Conservation (phyloP, 2,329 filamentous ascomycete genomes). For the Phoma sp. region DNA sequence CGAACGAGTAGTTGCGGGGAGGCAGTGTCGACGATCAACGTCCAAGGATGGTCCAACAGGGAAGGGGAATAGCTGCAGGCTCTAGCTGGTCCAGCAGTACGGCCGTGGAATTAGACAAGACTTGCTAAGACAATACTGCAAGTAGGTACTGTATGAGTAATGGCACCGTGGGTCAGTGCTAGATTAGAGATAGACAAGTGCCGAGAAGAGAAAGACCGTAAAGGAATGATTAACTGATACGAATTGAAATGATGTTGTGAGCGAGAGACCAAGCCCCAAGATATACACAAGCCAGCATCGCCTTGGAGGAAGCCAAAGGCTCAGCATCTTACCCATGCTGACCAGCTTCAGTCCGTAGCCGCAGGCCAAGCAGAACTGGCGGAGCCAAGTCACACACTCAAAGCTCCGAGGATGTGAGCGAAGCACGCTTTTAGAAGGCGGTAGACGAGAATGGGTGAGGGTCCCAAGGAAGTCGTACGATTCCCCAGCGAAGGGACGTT, state of each 20-base stretch:
- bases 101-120: slow-evolving; percentile 21
- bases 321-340: slow-evolving; percentile 11
- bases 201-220: slow-evolving; percentile 22
- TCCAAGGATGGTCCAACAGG: slow-evolving; percentile 11
- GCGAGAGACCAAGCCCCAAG: slow-evolving; percentile 19
- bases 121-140: slow-evolving; percentile 12
- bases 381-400: slow-evolving; percentile 39
- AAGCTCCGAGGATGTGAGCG: slow-evolving; percentile 13
- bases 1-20: slow-evolving; percentile 4
- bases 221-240: slow-evolving; percentile 5
- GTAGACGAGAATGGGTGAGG: slow-evolving; percentile 12
- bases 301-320: slow-evolving; percentile 8
- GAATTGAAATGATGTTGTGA: slow-evolving; percentile 5
- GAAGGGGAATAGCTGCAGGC: slow-evolving; percentile 17
- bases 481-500: slow-evolving; percentile 16
- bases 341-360: slow-evolving; percentile 14
- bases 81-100: slow-evolving; percentile 21
- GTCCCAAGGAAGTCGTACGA: slow-evolving; percentile 7
- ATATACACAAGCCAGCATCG: slow-evolving; percentile 18
- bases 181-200: slow-evolving; percentile 16
- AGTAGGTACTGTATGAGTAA: slow-evolving; percentile 6
- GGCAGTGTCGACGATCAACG: slow-evolving; percentile 23
- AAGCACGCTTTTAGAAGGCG: slow-evolving; percentile 19
- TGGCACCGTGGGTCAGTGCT: slow-evolving; percentile 12
- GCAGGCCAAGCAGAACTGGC: slow-evolving; percentile 29